Base-by-base conservation (phyloP, 805 yeast species). In the Danielozyma ontarioensis region DNA sequence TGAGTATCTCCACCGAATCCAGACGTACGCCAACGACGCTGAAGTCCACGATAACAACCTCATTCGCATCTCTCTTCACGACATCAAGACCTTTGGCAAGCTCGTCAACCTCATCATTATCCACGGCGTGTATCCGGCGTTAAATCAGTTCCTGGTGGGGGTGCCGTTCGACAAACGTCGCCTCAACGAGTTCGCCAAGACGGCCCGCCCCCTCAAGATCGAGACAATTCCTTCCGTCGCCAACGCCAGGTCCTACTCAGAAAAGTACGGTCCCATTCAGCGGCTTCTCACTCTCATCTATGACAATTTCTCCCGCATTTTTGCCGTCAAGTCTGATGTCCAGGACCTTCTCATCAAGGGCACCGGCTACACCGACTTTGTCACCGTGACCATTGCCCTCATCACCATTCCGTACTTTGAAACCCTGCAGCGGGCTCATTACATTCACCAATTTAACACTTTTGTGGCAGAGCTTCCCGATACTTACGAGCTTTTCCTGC, bases 41-140 rank as follows among this genome's bases (percentile, higher is more conserved):
- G 6, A 6, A 5, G 27, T 32, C 4, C 29, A 29, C 3, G 65
- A 68, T 37, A 42, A 46, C 27, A 51, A 59, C 30, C 42, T 74
- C 31, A 65, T 83, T 8, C 64, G 82, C 6, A 80, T 90, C 12
- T 85, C 97, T 0, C 64, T 90, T 7, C 88, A 86, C 46, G 97
- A 93, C 53, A 78, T 90, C 71, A 83, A 79, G 51, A 71, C 76
- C 3, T 73, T 93, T 35, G 80, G 83, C 23, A 72, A 68, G 15
- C 50, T 90, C 28, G 55, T 83, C 13, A 82, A 80, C 41, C 37
- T 82, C 8, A 64, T 89, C 2, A 74, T 88, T 0, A 56, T 82
- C 2, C 81, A 79, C 42, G 89, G 95, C 0, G 66, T 90, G 0
- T 82, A 81, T 44, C 76, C 88, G 0, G 72, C 75, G 32, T 40